Evolutionary conservation across 2,329 filamentous ascomycete genomes (phyloP), one percentile per base, ranked within the genome.

Genomic region (Volutella citrinella): DNA sequence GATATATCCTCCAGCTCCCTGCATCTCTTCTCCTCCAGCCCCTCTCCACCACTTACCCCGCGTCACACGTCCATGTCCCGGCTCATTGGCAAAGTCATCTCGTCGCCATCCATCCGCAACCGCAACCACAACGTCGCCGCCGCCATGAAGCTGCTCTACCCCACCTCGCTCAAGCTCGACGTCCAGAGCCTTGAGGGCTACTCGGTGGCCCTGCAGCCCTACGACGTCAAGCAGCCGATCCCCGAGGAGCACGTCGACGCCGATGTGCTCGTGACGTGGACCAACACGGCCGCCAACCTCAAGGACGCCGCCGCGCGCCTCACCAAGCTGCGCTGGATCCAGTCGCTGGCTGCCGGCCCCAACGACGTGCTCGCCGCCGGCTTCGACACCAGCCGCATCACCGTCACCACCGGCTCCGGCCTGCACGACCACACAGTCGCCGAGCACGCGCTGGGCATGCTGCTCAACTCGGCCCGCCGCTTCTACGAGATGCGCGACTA

Each of bases 341-440:
- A 83, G 51, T 80, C 76, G 0, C 75, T 82, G 20, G 79, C 79
- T 21, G 78, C 79, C 1, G 79, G 79, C 0, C 79, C 79, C 47
- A 82, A 82, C 55, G 79, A 82, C 52, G 77, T 82, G 12, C 70
- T 82, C 13, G 57, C 54, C 32, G 79, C 78, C 17, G 79, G 78
- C 36, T 82, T 83, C 57, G 70, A 78, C 52, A 48, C 64, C 9
- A 54, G 64, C 33, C 62, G 63, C 32, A 63, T 78, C 29, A 46
- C 46, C n/a, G 62, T 82, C 33, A 78, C 74, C 25, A 82, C 78
- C 11, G 79, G 79, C 15, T 79, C 75, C 3, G 78, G 79, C 17
- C 64, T 82, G 28, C 78, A 82, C 61, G 78, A 82, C 56, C 66
- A 69, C 55, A 80, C 78, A 20, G 79, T 83, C 30, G 77, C 79